Percentiles rank a stretch among this genome's conserved stretches.
These are phyloP conservation scores for Penicillium steckii DNA, from an alignment of 495 filamentous ascomycete species.

Conservation along the genomic window DNA sequence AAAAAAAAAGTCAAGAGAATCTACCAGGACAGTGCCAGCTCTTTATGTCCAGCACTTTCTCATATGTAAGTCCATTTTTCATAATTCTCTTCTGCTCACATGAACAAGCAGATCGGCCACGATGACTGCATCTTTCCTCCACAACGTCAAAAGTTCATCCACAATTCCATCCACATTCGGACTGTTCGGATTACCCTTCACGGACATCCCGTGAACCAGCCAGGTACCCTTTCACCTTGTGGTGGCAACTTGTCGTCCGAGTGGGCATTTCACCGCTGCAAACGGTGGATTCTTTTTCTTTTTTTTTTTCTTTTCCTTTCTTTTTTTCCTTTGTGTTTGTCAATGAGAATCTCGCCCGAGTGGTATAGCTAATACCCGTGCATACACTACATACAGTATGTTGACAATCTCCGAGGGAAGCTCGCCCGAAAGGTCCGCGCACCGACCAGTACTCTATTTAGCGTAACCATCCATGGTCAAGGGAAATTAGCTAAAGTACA, in stretches of 20 bases:
- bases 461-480: too few species aligned
- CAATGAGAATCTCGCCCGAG: conserved; percentile 1
- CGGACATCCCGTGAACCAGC: conserved; percentile 1
- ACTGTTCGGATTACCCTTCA: conserved; percentile 1
- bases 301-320: too few species aligned
- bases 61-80: not conserved
- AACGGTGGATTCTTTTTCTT: not conserved
- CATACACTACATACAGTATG: too few species aligned
- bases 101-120: conserved; percentile 5
- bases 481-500: too few species aligned
- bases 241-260: conserved; percentile 3
- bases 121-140: not conserved
- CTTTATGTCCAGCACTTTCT: not conserved
- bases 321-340: too few species aligned
- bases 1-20: not conserved
- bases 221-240: not conserved
- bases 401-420: not conserved
- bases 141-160: too few species aligned
- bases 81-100: conserved; percentile 13
- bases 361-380: not conserved
- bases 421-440: not conserved
- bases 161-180: not conserved
- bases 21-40: not conserved
- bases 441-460: not conserved
- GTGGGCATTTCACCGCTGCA: not conserved